These are phyloP conservation scores for Ambrosia trifida DNA, from an alignment of 129 eudicot genomes.

Conservation along the genomic window DNA sequence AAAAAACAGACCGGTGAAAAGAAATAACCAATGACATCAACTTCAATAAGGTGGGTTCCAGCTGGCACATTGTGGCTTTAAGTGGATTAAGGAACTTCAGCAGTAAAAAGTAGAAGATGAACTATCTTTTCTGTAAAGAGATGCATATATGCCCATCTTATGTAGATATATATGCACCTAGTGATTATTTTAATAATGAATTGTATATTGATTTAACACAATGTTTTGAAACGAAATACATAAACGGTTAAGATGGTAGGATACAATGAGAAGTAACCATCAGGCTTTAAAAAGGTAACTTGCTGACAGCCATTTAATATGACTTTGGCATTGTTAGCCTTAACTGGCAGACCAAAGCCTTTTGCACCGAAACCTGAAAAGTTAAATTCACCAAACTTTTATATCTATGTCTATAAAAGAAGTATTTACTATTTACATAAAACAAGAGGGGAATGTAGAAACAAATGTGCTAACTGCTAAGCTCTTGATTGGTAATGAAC, in stretches of 20 bases:
- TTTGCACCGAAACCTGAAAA: slow-evolving; percentile 47
- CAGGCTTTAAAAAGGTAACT: slow-evolving; percentile 79
- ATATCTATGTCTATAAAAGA: background rate
- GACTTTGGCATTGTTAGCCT: slow-evolving; percentile 69
- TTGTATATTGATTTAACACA: background rate
- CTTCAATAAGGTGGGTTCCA: slow-evolving; percentile 97
- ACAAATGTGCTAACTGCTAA: background rate
- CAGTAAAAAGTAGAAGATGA: background rate
- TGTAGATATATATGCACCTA: background rate
- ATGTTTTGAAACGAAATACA: background rate
- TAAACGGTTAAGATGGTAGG: slow-evolving; percentile 40
- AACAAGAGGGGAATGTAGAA: background rate
- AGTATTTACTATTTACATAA: background rate
- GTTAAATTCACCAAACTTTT: slow-evolving; percentile 17
- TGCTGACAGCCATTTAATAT: slow-evolving; percentile 79
- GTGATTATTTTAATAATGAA: background rate
- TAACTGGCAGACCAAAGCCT: slow-evolving; percentile 70
- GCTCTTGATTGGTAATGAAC: background rate
- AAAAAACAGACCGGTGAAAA: slow-evolving; percentile 82
- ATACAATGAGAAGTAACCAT: slow-evolving; percentile 99
- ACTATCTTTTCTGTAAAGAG: background rate
- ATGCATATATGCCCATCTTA: background rate
- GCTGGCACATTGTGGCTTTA: slow-evolving; percentile 92
- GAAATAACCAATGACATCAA: slow-evolving; percentile 81
- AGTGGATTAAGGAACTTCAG: slow-evolving; percentile 50